Evolutionary conservation across 768 basidiomycete species (phyloP).

Genomic region (Russula griseocarnosa): DNA sequence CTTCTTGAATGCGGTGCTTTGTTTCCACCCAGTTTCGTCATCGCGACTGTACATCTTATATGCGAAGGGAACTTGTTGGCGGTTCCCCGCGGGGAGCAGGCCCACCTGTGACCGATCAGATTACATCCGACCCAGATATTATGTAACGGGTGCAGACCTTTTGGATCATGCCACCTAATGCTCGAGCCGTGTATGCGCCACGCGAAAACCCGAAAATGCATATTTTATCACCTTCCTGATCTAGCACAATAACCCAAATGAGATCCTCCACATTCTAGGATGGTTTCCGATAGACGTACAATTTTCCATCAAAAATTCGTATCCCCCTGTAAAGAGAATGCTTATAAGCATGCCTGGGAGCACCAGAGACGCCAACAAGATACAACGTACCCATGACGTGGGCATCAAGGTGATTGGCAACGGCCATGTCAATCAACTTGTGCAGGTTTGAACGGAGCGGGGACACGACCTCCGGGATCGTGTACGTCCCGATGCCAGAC

Average conservation of each 20-base stretch:
- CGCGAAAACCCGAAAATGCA: slow-evolving; percentile 79
- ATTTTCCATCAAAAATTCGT: slow-evolving; percentile 76
- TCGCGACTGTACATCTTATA: slow-evolving; percentile 67
- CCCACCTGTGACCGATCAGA: slow-evolving; percentile 47
- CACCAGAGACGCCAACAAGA: background rate
- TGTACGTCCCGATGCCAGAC: slow-evolving; percentile 74
- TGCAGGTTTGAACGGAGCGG: slow-evolving; percentile 51
- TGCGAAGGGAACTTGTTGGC: slow-evolving; percentile 76
- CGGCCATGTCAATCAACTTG: slow-evolving; percentile 55
- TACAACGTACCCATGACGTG: slow-evolving; percentile 60
- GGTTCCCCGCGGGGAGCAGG: slow-evolving; percentile 62
- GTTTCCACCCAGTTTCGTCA: slow-evolving; percentile 55
- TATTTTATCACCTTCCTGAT: slow-evolving; percentile 68
- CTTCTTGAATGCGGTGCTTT: slow-evolving; percentile 66
- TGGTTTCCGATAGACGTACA: slow-evolving; percentile 39
- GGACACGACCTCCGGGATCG: slow-evolving; percentile 56
- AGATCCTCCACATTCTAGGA: slow-evolving; percentile 1
- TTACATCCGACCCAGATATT: background rate
- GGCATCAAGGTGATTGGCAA: slow-evolving; percentile 57
- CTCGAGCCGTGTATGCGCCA: slow-evolving; percentile 70
- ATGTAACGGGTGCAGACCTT: slow-evolving; percentile 39
- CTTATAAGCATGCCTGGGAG: background rate
- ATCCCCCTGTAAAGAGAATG: slow-evolving; percentile 47
- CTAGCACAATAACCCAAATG: slow-evolving; percentile 39
- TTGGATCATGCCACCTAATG: slow-evolving; percentile 71